phyloP scores from a whole-genome alignment of 306 rosid genomes.

The Styphnolobium japonicum region DNA sequence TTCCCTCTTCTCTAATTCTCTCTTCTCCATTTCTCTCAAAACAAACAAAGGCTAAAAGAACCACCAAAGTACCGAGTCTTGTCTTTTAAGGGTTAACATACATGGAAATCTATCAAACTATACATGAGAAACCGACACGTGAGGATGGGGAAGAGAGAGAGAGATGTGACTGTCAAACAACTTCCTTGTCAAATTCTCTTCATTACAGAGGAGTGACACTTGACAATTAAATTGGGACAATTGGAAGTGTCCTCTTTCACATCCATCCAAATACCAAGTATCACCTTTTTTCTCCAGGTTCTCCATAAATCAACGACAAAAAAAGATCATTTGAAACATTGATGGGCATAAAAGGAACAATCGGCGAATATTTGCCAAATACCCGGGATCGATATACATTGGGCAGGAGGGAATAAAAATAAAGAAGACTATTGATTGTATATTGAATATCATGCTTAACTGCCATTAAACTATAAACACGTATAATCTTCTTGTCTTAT shows the following conservation, averaged over 20 bases:
- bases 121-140: not conserved
- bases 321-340: not conserved
- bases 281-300: not conserved
- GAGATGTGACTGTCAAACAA: not conserved
- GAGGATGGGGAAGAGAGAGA: not conserved
- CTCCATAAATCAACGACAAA: not conserved
- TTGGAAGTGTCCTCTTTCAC: not conserved
- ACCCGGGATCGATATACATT: not conserved
- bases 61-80: not conserved
- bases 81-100: not conserved
- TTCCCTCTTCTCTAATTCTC: no score
- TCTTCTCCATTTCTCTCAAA: no score
- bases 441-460: not conserved
- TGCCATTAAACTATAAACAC: not conserved
- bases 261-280: not conserved
- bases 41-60: no score
- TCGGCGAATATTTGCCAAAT: slow-evolving; percentile 6
- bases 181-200: not conserved
- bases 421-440: not conserved
- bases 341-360: not conserved
- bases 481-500: not conserved
- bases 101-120: not conserved
- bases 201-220: no score
- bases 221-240: no score
- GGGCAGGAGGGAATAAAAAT: not conserved